These are phyloP conservation scores for Aspergillus vadensis DNA, from an alignment of 2,329 filamentous ascomycete genomes.

Conservation along the genomic window DNA sequence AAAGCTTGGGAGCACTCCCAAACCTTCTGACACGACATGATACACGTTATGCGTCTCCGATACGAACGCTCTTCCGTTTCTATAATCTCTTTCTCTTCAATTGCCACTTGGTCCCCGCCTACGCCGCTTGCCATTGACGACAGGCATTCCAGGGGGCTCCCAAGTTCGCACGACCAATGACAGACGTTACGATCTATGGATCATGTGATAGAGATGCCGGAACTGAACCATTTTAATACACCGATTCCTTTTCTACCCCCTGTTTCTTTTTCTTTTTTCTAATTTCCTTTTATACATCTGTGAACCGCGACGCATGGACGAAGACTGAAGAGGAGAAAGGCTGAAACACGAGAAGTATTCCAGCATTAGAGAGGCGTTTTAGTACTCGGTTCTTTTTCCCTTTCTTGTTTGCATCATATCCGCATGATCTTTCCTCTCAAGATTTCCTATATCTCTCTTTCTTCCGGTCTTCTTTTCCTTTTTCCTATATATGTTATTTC, in stretches of 20 bases:
- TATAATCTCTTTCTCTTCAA: constrained; percentile 8
- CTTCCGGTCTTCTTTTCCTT: constrained; percentile 11
- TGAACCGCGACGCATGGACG: constrained; percentile 8
- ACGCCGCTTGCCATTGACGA: constrained; percentile 9
- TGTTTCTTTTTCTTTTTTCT: constrained; percentile 16
- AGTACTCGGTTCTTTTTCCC: constrained; percentile 13
- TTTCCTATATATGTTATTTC: constrained; percentile 1
- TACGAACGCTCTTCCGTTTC: constrained; percentile 10
- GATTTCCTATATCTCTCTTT: constrained; percentile 6
- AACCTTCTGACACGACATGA: constrained; percentile 14
- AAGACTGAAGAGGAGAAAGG: constrained; percentile 16
- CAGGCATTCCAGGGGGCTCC: constrained; percentile 20
- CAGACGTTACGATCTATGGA: constrained; percentile 46
- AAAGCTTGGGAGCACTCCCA: neutral
- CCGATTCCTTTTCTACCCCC: constrained; percentile 13
- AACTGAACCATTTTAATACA: constrained; percentile 24
- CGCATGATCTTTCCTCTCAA: constrained; percentile 18
- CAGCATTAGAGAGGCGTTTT: constrained; percentile 33
- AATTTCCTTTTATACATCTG: constrained; percentile 15
- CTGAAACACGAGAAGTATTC: constrained; percentile 25
- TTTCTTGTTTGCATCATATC: constrained; percentile 17
- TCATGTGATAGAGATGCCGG: constrained; percentile 44
- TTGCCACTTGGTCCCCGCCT: constrained; percentile 7
- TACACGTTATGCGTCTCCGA: constrained; percentile 16
- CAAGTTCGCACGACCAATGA: constrained; percentile 36